Base-by-base conservation (phyloP, 1,284 basidiomycete species). In the Puccinia horiana region DNA sequence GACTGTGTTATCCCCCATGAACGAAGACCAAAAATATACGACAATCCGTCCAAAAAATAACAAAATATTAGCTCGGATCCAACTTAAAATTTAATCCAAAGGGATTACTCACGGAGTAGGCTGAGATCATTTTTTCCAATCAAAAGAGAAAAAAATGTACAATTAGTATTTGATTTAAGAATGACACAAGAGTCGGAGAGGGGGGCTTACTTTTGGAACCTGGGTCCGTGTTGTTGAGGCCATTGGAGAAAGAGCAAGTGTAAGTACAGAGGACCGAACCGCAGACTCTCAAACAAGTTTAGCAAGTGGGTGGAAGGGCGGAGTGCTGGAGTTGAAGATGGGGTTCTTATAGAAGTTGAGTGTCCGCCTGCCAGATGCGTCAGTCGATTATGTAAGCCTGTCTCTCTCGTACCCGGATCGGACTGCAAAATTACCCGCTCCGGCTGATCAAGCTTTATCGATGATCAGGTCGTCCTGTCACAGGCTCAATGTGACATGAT, bases 151-250 rank as follows among this genome's bases (percentile, higher is more conserved):
- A 16, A 69, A 20, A n/a, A 42, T 8, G 35, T 5, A 42, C 6
- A 11, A 37, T 56, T n/a, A 32, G 56, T 42, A n/a, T 8, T 65
- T 18, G n/a, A 9, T 29, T 14, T 3, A 18, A 69, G 37, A 0
- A 5, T 14, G 32, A 49, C 35, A 18, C 20, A 37, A 42, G 37
- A 67, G 65, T 32, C 16, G 29, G 11, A 65, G 35, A 37, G 65
- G 2, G 23, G 12, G 32, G 49, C 40, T 14, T 70, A 72, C 69
- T 42, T 72, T 72, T 2, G 69, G 69, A 20, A 52, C 69, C 69
- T 72, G 69, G n/a, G 29, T 47, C 29, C 69, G 69, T 29, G 69
- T 52, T 29, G 69, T 49, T 49, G 65, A 69, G 35, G 65, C 42
- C 65, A 69, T 69, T n/a, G 32, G 18, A n/a, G 58, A 18, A 61